phyloP scores from a whole-genome alignment of 257 asterid genomes.

The Petunia axillaris region DNA sequence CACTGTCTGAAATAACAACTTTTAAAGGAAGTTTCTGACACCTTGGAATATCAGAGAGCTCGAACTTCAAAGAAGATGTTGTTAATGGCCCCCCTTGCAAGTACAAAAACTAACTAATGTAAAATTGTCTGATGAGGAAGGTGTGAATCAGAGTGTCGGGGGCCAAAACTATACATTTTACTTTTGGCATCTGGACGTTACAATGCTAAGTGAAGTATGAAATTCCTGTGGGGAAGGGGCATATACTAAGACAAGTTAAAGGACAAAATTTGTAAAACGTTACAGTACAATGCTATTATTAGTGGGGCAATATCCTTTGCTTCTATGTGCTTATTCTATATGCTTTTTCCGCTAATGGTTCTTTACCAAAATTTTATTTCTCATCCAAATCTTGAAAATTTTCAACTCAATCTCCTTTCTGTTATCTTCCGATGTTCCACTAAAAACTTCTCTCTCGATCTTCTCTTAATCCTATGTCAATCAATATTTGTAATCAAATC shows the following conservation, averaged over 20 bases:
- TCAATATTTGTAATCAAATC: background rate
- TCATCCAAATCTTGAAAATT: background rate
- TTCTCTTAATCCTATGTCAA: background rate
- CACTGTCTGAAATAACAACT: background rate
- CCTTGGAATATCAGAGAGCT: background rate
- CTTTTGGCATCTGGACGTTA: background rate
- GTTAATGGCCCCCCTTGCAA: background rate
- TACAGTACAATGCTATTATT: background rate
- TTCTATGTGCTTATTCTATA: background rate
- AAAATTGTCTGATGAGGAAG: background rate
- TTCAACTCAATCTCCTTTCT: background rate
- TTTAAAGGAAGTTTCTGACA: background rate
- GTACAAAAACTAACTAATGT: background rate
- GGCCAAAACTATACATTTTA: background rate
- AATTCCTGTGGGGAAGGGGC: slow-evolving; percentile 8
- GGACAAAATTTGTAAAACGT: background rate
- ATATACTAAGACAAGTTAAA: background rate
- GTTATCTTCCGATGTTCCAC: too few relatives aligned
- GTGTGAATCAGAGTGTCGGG: background rate
- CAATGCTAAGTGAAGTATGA: background rate
- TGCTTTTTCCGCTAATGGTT: background rate
- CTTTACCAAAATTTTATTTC: background rate
- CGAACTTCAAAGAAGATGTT: slow-evolving; percentile 6
- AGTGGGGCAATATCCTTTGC: background rate
- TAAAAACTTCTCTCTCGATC: background rate